phyloP scores from a whole-genome alignment of 495 filamentous ascomycete species.

The Tuber aestivum region DNA sequence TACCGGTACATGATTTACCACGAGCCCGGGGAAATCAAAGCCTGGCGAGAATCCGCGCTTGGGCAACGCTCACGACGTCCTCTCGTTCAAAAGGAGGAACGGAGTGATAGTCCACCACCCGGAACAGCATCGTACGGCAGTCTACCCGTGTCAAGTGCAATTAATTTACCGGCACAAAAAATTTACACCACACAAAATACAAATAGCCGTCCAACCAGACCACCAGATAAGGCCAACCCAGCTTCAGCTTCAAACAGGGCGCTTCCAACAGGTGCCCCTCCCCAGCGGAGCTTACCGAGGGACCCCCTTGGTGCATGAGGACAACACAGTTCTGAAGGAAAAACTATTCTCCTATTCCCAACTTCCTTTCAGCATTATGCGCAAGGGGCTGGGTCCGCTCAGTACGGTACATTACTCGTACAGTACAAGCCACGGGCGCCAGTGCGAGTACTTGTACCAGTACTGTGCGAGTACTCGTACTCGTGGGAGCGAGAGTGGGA shows the following conservation, averaged over 20 bases:
- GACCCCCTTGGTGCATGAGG: not conserved
- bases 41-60: not conserved
- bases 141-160: not conserved
- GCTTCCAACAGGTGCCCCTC: not conserved
- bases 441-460: no score
- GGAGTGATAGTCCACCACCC: not conserved
- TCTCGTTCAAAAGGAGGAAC: not conserved
- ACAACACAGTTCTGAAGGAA: not conserved
- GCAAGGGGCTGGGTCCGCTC: not conserved
- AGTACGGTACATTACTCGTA: no score
- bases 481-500: not conserved
- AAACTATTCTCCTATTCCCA: slow-evolving; percentile 1
- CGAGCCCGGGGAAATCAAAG: not conserved
- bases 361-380: not conserved
- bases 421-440: no score
- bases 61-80: not conserved
- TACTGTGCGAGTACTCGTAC: no score
- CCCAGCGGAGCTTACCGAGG: not conserved
- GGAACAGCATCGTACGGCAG: no score
- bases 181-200: not conserved
- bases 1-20: not conserved
- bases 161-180: not conserved
- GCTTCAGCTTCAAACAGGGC: not conserved
- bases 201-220: not conserved
- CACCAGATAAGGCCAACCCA: not conserved